Percentiles rank a stretch among this genome's conserved stretches.
These are phyloP conservation scores for Inosperma sp. DNA, from an alignment of 768 basidiomycete species.

Conservation along the genomic window DNA sequence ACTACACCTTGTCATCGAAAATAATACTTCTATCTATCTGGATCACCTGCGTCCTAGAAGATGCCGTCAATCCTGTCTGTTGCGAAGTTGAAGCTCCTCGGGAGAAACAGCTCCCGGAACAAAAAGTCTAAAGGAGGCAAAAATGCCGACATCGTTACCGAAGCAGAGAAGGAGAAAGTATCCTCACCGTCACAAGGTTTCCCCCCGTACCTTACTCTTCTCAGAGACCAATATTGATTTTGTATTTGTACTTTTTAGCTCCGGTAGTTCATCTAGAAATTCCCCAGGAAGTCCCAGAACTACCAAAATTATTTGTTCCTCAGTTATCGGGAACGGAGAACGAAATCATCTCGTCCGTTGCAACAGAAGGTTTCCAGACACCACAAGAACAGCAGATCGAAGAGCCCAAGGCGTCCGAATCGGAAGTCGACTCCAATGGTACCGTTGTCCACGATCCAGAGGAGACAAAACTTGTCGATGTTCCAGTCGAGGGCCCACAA, in stretches of 20 bases:
- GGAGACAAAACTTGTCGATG: constrained; percentile 3
- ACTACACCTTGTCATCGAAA: neutral
- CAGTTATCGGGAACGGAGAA: constrained; percentile 2
- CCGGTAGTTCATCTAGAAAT: constrained; percentile 8
- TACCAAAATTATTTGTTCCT: neutral
- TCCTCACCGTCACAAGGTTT: too few relatives aligned
- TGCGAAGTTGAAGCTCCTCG: constrained; percentile 12
- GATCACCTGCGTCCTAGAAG: neutral
- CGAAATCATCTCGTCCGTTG: constrained; percentile 4
- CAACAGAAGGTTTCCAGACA: neutral
- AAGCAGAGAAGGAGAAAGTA: too few relatives aligned
- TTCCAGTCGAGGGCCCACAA: constrained; percentile 1
- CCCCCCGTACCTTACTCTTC: neutral
- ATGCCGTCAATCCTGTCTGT: constrained; percentile 10
- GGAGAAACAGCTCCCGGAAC: neutral
- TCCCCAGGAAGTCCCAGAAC: neutral
- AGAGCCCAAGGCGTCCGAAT: neutral
- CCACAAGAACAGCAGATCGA: constrained; percentile 1
- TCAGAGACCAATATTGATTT: neutral
- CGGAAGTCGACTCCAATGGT: neutral
- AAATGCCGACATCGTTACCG: too few relatives aligned
- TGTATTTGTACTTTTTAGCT: neutral
- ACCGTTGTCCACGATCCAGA: constrained; percentile 10
- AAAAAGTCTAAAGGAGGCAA: neutral
- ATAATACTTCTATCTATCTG: neutral